A percentile compares a stretch with the other conserved stretches of the same genome.
Evolutionary conservation across 495 filamentous ascomycete genomes (phyloP).

Genomic region (Parathielavia appendiculata): DNA sequence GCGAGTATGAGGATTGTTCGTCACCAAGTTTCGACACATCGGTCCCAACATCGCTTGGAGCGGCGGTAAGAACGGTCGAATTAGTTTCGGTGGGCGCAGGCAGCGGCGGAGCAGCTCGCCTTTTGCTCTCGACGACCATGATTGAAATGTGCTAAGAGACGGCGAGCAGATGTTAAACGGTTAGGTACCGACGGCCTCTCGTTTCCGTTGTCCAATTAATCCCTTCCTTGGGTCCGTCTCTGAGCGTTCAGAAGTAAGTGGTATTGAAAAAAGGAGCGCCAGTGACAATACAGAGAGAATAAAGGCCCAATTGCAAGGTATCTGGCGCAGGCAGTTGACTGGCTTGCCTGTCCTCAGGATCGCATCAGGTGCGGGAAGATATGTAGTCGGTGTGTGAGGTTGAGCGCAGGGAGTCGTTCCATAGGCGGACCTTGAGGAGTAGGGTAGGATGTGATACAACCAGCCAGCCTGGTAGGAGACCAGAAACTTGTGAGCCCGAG

Average conservation of each 20-base stretch:
- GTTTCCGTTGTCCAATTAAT: constrained; percentile 28
- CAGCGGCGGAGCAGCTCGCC: constrained; percentile 54
- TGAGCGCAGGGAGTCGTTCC: constrained; percentile 28
- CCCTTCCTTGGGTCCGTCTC: constrained; percentile 23
- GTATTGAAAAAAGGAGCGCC: constrained; percentile 12
- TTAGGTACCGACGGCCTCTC: constrained; percentile 23
- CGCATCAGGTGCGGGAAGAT: constrained; percentile 31
- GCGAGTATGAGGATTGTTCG: constrained; percentile 65
- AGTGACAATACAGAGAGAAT: constrained; percentile 14
- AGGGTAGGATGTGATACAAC: not conserved
- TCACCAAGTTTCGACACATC: constrained; percentile 79
- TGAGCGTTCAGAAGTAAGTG: constrained; percentile 7
- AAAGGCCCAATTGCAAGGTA: constrained; percentile 10
- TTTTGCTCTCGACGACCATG: constrained; percentile 65
- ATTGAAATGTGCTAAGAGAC: constrained; percentile 28
- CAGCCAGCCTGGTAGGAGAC: not conserved
- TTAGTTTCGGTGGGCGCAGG: constrained; percentile 78
- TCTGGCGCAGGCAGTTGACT: constrained; percentile 15
- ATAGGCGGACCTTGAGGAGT: constrained; percentile 17
- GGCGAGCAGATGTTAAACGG: constrained; percentile 16
- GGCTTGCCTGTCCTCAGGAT: constrained; percentile 22
- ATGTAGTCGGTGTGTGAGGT: constrained; percentile 19
- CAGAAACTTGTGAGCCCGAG: constrained; percentile 5
- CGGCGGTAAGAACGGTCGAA: constrained; percentile 49
- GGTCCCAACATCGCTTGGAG: constrained; percentile 54